A percentile compares a stretch with the other conserved stretches of the same genome.
These are phyloP conservation scores for Hygrophorus pudorinus DNA, from an alignment of 768 basidiomycete genomes.

Conservation along the genomic window DNA sequence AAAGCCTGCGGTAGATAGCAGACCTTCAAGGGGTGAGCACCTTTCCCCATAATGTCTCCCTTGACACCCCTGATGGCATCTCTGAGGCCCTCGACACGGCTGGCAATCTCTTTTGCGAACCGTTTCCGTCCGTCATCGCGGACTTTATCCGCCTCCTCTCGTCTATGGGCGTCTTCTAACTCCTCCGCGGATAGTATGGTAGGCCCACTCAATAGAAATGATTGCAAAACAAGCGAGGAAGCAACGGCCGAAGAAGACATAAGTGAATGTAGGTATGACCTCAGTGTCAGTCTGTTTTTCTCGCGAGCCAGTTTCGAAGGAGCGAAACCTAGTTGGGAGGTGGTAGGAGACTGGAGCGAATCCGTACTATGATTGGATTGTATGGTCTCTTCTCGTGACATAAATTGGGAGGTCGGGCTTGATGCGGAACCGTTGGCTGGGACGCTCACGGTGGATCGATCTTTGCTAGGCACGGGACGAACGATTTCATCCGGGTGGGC, in stretches of 20 bases:
- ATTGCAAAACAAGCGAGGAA: constrained; percentile 75
- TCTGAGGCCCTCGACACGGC: constrained; percentile 76
- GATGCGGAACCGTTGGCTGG: constrained; percentile 11
- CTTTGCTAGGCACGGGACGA: constrained; percentile 80
- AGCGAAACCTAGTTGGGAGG: constrained; percentile 13
- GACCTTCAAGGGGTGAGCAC: constrained; percentile 22
- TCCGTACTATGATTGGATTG: constrained; percentile 4
- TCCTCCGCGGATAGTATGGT: constrained; percentile 64
- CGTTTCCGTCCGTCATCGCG: constrained; percentile 80
- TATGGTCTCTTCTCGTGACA: background rate
- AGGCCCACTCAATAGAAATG: constrained; percentile 75
- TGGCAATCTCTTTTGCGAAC: constrained; percentile 82
- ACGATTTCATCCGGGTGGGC: constrained; percentile 78
- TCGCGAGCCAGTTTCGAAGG: constrained; percentile 67
- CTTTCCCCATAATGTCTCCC: constrained; percentile 86
- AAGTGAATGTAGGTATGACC: constrained; percentile 83
- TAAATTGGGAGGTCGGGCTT: constrained; percentile 1
- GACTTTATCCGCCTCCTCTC: constrained; percentile 83
- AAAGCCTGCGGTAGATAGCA: background rate
- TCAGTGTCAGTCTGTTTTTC: constrained; percentile 90
- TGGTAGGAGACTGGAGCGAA: constrained; percentile 11
- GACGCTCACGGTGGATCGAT: constrained; percentile 35
- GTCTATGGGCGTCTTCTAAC: constrained; percentile 59
- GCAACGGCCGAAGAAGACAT: constrained; percentile 64
- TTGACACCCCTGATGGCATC: constrained; percentile 81